Percentiles rank a stretch among this genome's conserved stretches.
phyloP scores from a whole-genome alignment of 495 filamentous ascomycete genomes.

The Tuber aestivum region DNA sequence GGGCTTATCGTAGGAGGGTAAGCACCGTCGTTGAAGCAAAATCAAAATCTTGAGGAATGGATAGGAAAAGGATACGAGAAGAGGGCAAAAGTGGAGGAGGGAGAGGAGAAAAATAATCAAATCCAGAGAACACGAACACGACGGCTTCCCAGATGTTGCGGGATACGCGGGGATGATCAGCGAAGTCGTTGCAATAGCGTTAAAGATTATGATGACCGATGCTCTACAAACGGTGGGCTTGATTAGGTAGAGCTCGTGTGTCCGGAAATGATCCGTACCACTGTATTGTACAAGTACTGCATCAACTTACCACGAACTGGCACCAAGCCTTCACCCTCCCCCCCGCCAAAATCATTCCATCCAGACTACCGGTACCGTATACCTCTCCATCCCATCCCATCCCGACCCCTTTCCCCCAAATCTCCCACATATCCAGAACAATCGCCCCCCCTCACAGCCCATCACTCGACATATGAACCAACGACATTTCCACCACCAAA shows the following conservation, averaged over 20 bases:
- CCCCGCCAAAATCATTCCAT: neutral
- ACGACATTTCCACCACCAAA: neutral
- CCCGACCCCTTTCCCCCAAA: neutral
- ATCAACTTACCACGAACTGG: neutral
- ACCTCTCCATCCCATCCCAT: neutral
- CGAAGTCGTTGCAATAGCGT: neutral
- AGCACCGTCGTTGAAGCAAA: neutral
- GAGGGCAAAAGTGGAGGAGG: neutral
- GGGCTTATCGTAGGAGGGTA: neutral
- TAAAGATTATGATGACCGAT: neutral
- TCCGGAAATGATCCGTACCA: neutral
- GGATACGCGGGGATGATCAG: neutral
- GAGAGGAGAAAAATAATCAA: neutral
- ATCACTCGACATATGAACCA: neutral
- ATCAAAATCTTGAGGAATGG: neutral
- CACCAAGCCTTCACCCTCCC: neutral
- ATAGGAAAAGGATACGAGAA: neutral
- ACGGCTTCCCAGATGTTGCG: neutral
- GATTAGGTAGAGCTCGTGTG: neutral
- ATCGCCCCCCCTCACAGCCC: neutral
- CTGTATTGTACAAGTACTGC: too few relatives aligned
- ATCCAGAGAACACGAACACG: neutral
- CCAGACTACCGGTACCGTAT: neutral
- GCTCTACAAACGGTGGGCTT: neutral
- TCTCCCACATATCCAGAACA: neutral